Evolutionary conservation across 2,329 filamentous ascomycete genomes (phyloP).

Genomic region (Hypomyces perniciosus): DNA sequence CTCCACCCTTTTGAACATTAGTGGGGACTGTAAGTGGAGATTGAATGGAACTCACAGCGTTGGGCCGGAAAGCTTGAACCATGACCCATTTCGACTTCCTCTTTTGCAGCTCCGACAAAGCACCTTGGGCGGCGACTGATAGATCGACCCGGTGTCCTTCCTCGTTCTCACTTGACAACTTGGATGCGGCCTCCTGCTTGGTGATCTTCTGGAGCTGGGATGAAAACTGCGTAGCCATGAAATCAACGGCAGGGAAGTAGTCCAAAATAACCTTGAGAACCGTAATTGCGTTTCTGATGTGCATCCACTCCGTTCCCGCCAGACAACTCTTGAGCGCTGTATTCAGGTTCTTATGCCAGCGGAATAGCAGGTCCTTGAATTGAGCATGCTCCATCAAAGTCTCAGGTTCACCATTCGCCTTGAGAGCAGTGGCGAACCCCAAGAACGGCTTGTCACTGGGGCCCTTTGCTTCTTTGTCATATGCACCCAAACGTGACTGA

Average conservation of each 20-base stretch:
- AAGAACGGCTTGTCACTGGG: conserved; percentile 51
- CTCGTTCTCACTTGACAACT: conserved; percentile 41
- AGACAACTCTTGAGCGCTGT: conserved; percentile 77
- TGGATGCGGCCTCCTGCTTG: conserved; percentile 51
- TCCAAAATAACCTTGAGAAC: conserved; percentile 75
- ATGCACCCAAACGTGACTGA: conserved; percentile 61
- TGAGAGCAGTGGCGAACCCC: conserved; percentile 72
- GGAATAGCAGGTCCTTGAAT: conserved; percentile 78
- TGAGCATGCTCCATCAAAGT: conserved; percentile 75
- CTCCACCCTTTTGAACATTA: conserved; percentile 24
- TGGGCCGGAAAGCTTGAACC: conserved; percentile 65
- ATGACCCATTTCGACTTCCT: conserved; percentile 64
- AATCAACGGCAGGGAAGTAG: conserved; percentile 82
- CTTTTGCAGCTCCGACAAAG: conserved; percentile 63
- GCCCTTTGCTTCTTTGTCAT: conserved; percentile 69
- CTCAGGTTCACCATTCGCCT: conserved; percentile 59
- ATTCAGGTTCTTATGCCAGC: conserved; percentile 83
- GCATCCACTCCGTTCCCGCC: conserved; percentile 85
- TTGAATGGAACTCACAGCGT: conserved; percentile 42
- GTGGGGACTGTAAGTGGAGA: conserved; percentile 1
- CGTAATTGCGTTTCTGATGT: conserved; percentile 92
- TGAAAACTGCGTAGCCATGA: conserved; percentile 67
- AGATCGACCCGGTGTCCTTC: conserved; percentile 64
- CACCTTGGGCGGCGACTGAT: conserved; percentile 65
- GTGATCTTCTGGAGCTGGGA: conserved; percentile 61